Base-by-base conservation (phyloP, 176 grass and related monocot species). In the Triticum monococcum region DNA sequence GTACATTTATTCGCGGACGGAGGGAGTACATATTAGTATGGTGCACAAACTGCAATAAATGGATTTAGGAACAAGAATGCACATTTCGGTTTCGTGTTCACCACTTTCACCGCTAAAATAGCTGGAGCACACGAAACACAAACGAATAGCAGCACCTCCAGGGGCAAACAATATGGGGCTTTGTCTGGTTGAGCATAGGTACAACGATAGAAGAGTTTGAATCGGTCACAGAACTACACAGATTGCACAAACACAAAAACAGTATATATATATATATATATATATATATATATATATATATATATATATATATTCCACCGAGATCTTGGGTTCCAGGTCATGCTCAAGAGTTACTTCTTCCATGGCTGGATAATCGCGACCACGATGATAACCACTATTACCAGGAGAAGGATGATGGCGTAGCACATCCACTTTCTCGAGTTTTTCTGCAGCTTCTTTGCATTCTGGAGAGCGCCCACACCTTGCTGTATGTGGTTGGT, bases 341-440 rank as follows among this genome's bases (percentile, higher is more conserved):
- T 30, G n/a, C 20, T 73, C 46, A 79, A 59, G 18, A 25, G 35
- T 41, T 68, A 52, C 74, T 90, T 94, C 81, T 88, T 89, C 93
- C 96, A 95, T 63, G 91, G 96, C 78, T 94, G 79, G 65, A 94
- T 87, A 17, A 98, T 86, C 0, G 88, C 90, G 1, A 95, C 84
- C 2, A 95, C 90, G 14, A 98, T 85, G 78, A 98, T 85, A 41
- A 86, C 86, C 20, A 91, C 93, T 83, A 98, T 92, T 52, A 54
- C 50, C 50, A 98, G 93, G 25, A 98, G 91, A 71, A 98, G 69
- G 78, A 98, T 91, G 70, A 98, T 98, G 68, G 96, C 93, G 3
- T 94, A 95, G 91, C 96, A 98, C 96, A 98, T 98, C 96, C 96
- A 98, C 76, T 96, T 98, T 43, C 93, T 91, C 0, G 96, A 94